Evolutionary conservation across 768 basidiomycete genomes (phyloP), one percentile per base, ranked within the genome.

Genomic region (Pleurotus sapidus): DNA sequence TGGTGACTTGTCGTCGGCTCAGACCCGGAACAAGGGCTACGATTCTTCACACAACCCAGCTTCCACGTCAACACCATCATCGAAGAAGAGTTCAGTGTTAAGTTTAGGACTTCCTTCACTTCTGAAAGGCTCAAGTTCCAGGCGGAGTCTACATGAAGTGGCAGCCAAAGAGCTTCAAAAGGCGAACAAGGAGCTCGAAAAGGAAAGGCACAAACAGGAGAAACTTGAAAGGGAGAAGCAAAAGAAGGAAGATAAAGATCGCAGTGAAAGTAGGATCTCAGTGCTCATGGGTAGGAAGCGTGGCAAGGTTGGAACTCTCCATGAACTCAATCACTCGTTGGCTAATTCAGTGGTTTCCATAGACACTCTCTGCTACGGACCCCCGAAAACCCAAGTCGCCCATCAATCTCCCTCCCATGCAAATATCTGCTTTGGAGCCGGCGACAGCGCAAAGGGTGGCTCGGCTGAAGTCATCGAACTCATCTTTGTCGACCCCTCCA

Each of bases 231-330:
- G 77, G 64, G 79, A 80, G 60, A 83, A 76, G 63, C 77, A 79
- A 62, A 79, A 79, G 68, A 91, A 88, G 67, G 90, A 92, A 62
- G 90, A 91, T 51, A 93, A 93, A 71, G 91, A 92, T 65, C 81
- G 93, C 40, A 94, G 92, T 62, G 91, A 94, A 73, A 93, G 93
- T 66, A 82, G 93, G 65, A 93, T 95, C 62, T 92, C 93, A 9
- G 84, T 87, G 24, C 74, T 95, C 57, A 92, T 95, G 79, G 90
- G 91, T 37, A 79, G 94, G 67, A 94, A 89, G 69, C 81, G 94
- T 51, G 95, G 94, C 72, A 95, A 96, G 86, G 94, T 95, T 65
- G 65, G 30, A 27, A 15, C 17, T 59, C 37, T 8, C 55, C 30
- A 34, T 34, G 30, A 34, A 34, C 30, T 34, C 30, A 49, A 47